phyloP scores from a whole-genome alignment of 768 basidiomycete species.

The Pulveroboletus sp. region DNA sequence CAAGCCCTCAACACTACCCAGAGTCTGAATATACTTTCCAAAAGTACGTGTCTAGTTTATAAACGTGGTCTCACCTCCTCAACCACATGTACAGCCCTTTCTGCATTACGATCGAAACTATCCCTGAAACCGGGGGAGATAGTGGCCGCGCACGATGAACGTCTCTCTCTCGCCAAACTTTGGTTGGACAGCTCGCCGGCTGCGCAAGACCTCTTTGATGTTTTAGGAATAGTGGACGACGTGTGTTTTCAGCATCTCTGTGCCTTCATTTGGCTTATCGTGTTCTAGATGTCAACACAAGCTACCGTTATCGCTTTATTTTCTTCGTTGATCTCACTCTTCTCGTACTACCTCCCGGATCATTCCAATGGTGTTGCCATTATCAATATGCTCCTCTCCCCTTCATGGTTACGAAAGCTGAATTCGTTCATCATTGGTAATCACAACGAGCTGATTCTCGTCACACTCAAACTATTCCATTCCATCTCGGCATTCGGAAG shows the following conservation, averaged over 20 bases:
- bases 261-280: not conserved
- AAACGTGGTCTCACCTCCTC: not conserved
- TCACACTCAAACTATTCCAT: conserved; percentile 62
- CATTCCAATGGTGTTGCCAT: conserved; percentile 63
- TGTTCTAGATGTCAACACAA: conserved; percentile 39
- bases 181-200: conserved; percentile 62
- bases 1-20: conserved; percentile 13
- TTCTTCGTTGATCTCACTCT: conserved; percentile 56
- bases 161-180: conserved; percentile 54
- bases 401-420: conserved; percentile 52
- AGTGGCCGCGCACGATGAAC: conserved; percentile 54
- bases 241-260: conserved; percentile 35
- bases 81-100: conserved; percentile 36
- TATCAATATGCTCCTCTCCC: conserved; percentile 56
- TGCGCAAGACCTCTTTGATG: conserved; percentile 56
- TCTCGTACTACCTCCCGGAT: conserved; percentile 67
- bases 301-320: conserved; percentile 51
- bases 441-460: conserved; percentile 64
- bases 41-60: conserved; percentile 16
- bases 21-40: conserved; percentile 15
- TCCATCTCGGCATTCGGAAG: conserved; percentile 61
- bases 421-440: conserved; percentile 61
- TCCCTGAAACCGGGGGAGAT: conserved; percentile 49
- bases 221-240: conserved; percentile 56
- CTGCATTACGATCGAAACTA: conserved; percentile 53